Conservation (phyloP, 768 basidiomycete species). For the Multifurca ochricompacta region DNA sequence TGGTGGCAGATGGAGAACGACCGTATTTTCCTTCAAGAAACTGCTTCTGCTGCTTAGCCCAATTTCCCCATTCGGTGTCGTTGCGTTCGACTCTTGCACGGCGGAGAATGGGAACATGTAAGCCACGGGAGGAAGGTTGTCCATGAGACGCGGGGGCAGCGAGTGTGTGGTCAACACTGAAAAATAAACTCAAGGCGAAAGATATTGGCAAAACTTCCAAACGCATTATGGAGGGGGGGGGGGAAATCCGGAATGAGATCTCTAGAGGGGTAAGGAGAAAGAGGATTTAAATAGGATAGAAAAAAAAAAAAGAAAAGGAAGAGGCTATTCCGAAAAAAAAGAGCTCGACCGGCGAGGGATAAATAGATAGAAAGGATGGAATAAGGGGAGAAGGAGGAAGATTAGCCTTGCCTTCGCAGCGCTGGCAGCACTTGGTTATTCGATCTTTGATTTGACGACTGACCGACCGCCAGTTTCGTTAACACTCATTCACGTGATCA, state of each 20-base stretch:
- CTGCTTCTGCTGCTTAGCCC: constrained; percentile 25
- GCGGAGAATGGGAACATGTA: constrained; percentile 23
- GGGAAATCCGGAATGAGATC: background rate
- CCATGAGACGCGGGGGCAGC: constrained; percentile 19
- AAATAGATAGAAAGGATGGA: too few relatives aligned
- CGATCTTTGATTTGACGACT: background rate
- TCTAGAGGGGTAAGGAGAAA: background rate
- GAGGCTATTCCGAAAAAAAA: background rate
- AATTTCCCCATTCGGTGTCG: constrained; percentile 20
- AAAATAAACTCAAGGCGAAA: background rate
- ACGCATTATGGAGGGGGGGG: background rate
- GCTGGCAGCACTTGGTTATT: background rate
- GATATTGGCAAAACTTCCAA: background rate
- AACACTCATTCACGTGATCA: too few relatives aligned
- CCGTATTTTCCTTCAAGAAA: constrained; percentile 27
- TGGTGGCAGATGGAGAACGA: background rate
- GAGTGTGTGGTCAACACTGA: constrained; percentile 16
- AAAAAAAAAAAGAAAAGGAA: background rate
- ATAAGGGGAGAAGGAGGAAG: background rate
- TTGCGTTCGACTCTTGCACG: constrained; percentile 3
- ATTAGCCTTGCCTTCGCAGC: background rate
- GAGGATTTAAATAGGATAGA: background rate
- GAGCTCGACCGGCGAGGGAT: background rate
- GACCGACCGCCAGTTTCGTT: background rate
- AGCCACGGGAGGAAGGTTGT: background rate